Base-by-base conservation (phyloP, 805 yeast genomes). In the Barnettozyma sp. region DNA sequence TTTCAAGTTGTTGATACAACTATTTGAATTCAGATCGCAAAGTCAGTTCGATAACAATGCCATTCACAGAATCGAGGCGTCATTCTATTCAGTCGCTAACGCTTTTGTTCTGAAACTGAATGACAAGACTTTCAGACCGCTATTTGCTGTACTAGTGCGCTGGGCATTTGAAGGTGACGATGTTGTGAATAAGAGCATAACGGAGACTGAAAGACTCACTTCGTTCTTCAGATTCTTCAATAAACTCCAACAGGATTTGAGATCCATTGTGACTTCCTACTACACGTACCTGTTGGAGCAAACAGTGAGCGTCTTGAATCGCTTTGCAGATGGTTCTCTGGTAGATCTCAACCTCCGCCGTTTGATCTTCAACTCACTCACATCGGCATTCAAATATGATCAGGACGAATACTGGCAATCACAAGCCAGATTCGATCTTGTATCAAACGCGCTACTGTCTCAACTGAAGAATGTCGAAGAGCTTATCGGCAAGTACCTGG, bases 351-450 rank as follows among this genome's bases (percentile, higher is more conserved):
- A 76, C 43, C 64, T 87, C 48, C 78, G 86, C 60, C 77, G 95
- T 61, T 60, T 84, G 26, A 58, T 88, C 15, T 63, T 87, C 35
- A 78, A 73, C 44, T 78, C 95, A 0, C 63, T 92, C 44, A 73
- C 79, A 0, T 70, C 85, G 1, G 82, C 96, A 2, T 87, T 92
- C 66, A 83, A 79, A 51, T 81, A 78, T 52, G 97, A 90, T 54
- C 84, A 80, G 53, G 95, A 83, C 49, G 98, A 92, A 52, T 92
- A 84, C 63, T 92, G 99, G 99, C 80, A 82, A 40, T 76, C 86
- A 30, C 81, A 80, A 35, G 74, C 86, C 18, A 75, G 98, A 55
- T 92, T 86, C 55, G 94, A 82, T 26, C 61, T 75, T 34, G 70
- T 87, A 18, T 70, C 79, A 12, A 68, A 59, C 25, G 71, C 82